Conservation (phyloP, 176 grass and related monocot genomes). For the barley (Hordeum vulgare) region MorexV3_pseudomolecules_assembly NC_058524.1:566137812-566138311, state of each 20-base stretch:
- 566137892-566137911: slow-evolving; percentile 33
- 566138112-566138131: neutral
- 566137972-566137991: slow-evolving; percentile 64
- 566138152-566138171: no score
- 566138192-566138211: neutral
- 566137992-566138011: slow-evolving; percentile 66
- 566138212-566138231: neutral
- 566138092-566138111: neutral
- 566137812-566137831: slow-evolving; percentile 24
- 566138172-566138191: neutral
- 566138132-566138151: neutral
- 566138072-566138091: slow-evolving; percentile 34
- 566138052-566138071: slow-evolving; percentile 71
- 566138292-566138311: neutral
- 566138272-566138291: neutral
- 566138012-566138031: slow-evolving; percentile 49
- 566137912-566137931: slow-evolving; percentile 12
- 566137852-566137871: slow-evolving; percentile 45
- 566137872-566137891: slow-evolving; percentile 52
- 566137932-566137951: slow-evolving; percentile 44
- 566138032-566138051: slow-evolving; percentile 63
- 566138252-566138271: neutral
- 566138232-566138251: no score
- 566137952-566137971: slow-evolving; percentile 55
- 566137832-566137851: slow-evolving; percentile 36